phyloP scores from a whole-genome alignment of 1,139 yeast species.

The Sugiyamaella novakii region DNA sequence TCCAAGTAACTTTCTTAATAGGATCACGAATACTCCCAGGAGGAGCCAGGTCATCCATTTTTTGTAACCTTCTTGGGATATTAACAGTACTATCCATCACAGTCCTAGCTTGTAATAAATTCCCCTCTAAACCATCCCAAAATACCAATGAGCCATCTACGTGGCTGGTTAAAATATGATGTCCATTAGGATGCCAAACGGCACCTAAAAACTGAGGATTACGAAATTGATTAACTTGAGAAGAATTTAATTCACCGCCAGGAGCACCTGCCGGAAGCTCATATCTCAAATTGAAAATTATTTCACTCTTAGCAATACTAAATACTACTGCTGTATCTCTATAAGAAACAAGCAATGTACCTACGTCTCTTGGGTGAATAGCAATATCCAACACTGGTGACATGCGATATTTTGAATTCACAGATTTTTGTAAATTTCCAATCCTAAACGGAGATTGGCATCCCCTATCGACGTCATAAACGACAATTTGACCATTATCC shows the following conservation, averaged over 20 bases:
- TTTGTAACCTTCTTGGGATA: slow-evolving; percentile 43
- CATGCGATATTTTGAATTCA: slow-evolving; percentile 40
- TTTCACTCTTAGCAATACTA: slow-evolving; percentile 61
- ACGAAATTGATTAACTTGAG: slow-evolving; percentile 36
- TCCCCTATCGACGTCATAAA: slow-evolving; percentile 86
- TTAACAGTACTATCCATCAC: slow-evolving; percentile 67
- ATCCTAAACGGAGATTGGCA: slow-evolving; percentile 64
- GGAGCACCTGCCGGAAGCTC: slow-evolving; percentile 62
- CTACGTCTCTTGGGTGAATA: slow-evolving; percentile 90
- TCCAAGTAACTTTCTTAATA: slow-evolving; percentile 59
- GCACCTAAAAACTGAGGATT: slow-evolving; percentile 62
- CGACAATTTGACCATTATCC: slow-evolving; percentile 68
- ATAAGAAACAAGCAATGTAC: slow-evolving; percentile 73
- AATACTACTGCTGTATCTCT: slow-evolving; percentile 68
- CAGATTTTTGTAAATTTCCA: slow-evolving; percentile 65
- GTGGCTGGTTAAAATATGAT: slow-evolving; percentile 77
- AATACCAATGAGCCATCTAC: slow-evolving; percentile 82
- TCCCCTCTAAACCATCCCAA: slow-evolving; percentile 87
- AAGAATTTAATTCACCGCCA: slow-evolving; percentile 59
- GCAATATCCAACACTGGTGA: slow-evolving; percentile 67
- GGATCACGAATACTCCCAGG: slow-evolving; percentile 39
- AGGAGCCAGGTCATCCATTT: slow-evolving; percentile 13
- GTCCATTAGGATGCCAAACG: slow-evolving; percentile 89
- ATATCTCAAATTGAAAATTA: slow-evolving; percentile 60
- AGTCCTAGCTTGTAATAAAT: slow-evolving; percentile 72